These are phyloP conservation scores for Papiliotrema flavescens DNA, from an alignment of 1,284 basidiomycete genomes.

Conservation along the genomic window DNA sequence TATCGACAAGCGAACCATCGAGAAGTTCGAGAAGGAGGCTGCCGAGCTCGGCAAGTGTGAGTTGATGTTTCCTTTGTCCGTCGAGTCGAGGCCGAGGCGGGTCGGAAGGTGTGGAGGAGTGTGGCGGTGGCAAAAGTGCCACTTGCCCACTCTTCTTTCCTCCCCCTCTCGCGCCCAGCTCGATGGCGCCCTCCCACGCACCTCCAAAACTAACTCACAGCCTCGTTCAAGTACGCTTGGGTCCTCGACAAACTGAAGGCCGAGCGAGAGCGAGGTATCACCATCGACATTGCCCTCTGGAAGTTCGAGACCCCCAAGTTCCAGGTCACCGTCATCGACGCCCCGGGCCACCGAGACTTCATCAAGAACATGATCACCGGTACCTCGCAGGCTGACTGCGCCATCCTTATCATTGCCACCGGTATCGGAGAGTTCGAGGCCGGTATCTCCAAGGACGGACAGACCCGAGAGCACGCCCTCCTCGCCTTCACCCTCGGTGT, in stretches of 20 bases:
- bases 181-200: too few relatives aligned
- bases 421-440: slow-evolving; percentile 99
- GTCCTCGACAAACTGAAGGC: slow-evolving; percentile 99
- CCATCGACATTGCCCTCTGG: slow-evolving; percentile 97
- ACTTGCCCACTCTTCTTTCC: too few relatives aligned
- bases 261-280: slow-evolving; percentile 91
- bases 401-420: slow-evolving; percentile 98
- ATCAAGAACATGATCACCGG: slow-evolving; percentile 99
- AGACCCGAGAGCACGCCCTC: slow-evolving; percentile 99
- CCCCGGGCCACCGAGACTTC: slow-evolving; percentile 99
- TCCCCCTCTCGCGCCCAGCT: too few relatives aligned
- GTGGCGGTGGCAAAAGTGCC: too few relatives aligned
- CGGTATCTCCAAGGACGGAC: slow-evolving; percentile 99
- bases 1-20: slow-evolving; percentile 99
- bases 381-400: slow-evolving; percentile 99
- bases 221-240: slow-evolving; percentile 99
- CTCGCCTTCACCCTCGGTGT: slow-evolving; percentile 99
- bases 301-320: slow-evolving; percentile 97
- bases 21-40: slow-evolving; percentile 99
- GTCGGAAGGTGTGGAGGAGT: too few relatives aligned
- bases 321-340: slow-evolving; percentile 73
- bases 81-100: too few relatives aligned
- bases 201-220: slow-evolving; percentile 49
- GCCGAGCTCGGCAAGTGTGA: slow-evolving; percentile 90
- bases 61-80: too few relatives aligned